Percentiles rank a stretch among this genome's conserved stretches.
phyloP scores from a whole-genome alignment of 2,329 filamentous ascomycete species.

The Passalora sequoiae region DNA sequence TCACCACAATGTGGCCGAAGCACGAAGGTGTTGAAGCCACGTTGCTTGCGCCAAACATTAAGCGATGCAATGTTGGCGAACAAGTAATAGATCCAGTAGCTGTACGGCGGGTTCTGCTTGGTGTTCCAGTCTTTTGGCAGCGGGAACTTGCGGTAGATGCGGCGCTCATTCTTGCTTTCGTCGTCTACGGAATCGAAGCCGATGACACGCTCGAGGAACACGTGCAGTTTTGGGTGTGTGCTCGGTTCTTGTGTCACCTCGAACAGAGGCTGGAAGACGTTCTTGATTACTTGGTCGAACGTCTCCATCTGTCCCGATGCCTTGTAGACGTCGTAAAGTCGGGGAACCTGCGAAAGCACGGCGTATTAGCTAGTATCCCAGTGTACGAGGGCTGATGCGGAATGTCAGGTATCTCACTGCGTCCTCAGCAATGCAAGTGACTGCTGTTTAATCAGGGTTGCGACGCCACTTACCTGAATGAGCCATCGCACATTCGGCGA shows the following conservation, averaged over 20 bases:
- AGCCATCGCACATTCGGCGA: constrained; percentile 97
- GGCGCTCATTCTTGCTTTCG: constrained; percentile 91
- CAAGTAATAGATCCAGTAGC: constrained; percentile 97
- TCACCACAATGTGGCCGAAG: constrained; percentile 93
- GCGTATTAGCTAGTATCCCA: too few relatives aligned
- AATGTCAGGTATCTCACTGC: too few relatives aligned
- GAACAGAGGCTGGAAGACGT: constrained; percentile 89
- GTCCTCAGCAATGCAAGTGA: too few relatives aligned
- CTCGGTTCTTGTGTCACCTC: constrained; percentile 85
- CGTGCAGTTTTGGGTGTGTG: constrained; percentile 84
- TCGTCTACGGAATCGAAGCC: constrained; percentile 98
- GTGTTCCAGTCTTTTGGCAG: constrained; percentile 83
- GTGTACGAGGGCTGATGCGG: too few relatives aligned
- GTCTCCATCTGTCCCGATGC: constrained; percentile 77
- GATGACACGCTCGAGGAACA: constrained; percentile 91
- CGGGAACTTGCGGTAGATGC: constrained; percentile 93
- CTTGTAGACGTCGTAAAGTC: constrained; percentile 94
- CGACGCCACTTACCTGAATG: too few relatives aligned
- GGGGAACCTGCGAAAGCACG: too few relatives aligned
- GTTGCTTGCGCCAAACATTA: constrained; percentile 83
- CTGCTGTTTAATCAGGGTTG: too few relatives aligned
- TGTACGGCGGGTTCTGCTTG: constrained; percentile 95
- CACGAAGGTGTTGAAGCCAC: constrained; percentile 93
- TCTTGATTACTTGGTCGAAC: constrained; percentile 84
- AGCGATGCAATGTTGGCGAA: constrained; percentile 91